phyloP scores from a whole-genome alignment of 768 basidiomycete species.

The Kondoa subrosea region DNA sequence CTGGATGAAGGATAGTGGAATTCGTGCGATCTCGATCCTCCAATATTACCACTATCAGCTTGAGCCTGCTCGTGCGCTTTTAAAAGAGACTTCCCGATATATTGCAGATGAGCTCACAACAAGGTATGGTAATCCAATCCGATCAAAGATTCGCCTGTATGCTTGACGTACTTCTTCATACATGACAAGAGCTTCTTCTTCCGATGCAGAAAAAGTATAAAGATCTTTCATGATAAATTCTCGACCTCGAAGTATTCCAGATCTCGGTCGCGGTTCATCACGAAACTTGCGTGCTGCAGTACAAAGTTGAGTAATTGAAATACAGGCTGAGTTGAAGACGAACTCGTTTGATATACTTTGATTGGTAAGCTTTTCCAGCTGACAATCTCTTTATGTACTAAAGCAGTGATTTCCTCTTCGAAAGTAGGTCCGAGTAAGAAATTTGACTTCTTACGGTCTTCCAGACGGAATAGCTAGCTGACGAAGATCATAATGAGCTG shows the following conservation, averaged over 20 bases:
- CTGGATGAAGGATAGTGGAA: slow-evolving; percentile 15
- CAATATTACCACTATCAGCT: slow-evolving; percentile 19
- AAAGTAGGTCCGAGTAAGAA: slow-evolving; percentile 19
- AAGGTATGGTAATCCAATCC: slow-evolving; percentile 13
- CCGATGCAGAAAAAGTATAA: slow-evolving; percentile 16
- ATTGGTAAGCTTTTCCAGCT: slow-evolving; percentile 14
- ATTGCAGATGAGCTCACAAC: slow-evolving; percentile 11
- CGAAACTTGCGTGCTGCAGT: slow-evolving; percentile 18
- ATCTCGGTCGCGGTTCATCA: slow-evolving; percentile 17
- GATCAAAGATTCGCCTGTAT: slow-evolving; percentile 16
- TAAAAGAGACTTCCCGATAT: not conserved
- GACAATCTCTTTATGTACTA: slow-evolving; percentile 14
- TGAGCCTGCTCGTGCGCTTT: slow-evolving; percentile 5
- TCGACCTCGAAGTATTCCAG: slow-evolving; percentile 16
- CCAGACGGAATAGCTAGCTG: slow-evolving; percentile 11
- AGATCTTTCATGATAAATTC: slow-evolving; percentile 22
- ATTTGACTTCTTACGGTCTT: slow-evolving; percentile 14
- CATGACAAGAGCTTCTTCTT: not conserved
- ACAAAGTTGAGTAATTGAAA: not conserved
- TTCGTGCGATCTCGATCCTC: slow-evolving; percentile 16
- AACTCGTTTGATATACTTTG: slow-evolving; percentile 15
- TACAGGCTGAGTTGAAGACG: not conserved
- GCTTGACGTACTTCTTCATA: slow-evolving; percentile 15
- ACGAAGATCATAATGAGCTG: not conserved
- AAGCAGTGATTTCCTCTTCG: slow-evolving; percentile 19